These are phyloP conservation scores for Suaeda aralocaspica DNA, from an alignment of 148 eudicot species.

Conservation along the genomic window DNA sequence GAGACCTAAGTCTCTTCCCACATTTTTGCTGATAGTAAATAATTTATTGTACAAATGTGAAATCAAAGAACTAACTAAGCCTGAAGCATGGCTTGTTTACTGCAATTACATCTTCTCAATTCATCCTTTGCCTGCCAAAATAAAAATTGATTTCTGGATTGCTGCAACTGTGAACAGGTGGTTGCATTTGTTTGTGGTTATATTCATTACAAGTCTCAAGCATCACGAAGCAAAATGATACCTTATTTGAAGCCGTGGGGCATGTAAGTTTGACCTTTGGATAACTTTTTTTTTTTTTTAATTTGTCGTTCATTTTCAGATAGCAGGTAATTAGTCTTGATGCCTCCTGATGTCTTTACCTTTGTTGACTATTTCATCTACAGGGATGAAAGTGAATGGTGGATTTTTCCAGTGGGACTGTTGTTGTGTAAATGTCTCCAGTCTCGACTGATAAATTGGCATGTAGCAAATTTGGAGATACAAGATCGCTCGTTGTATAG, in stretches of 20 bases:
- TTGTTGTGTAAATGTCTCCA: constrained; percentile 87
- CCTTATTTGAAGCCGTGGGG: constrained; percentile 91
- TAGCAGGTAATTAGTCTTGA: neutral
- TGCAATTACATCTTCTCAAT: neutral
- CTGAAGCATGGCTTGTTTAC: neutral
- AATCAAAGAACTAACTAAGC: neutral
- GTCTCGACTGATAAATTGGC: constrained; percentile 89
- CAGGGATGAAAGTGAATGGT: constrained; percentile 99
- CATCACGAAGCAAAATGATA: constrained; percentile 41
- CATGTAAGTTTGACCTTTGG: constrained; percentile 52
- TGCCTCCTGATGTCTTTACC: constrained; percentile 8
- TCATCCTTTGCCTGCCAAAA: neutral
- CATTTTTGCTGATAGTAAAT: neutral
- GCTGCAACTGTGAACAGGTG: constrained; percentile 42
- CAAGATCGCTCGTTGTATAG: constrained; percentile 97
- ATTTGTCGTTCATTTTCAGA: too few species aligned
- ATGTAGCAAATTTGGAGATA: constrained; percentile 93
- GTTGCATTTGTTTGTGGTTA: constrained; percentile 83
- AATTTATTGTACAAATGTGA: neutral
- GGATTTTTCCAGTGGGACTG: constrained; percentile 85
- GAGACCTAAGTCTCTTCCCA: neutral
- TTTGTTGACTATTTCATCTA: constrained; percentile 11
- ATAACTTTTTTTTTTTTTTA: neutral
- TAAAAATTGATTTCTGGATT: neutral
- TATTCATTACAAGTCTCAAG: constrained; percentile 56